Base-by-base conservation (phyloP, 805 yeast species). In the Candida stauntonica region DNA sequence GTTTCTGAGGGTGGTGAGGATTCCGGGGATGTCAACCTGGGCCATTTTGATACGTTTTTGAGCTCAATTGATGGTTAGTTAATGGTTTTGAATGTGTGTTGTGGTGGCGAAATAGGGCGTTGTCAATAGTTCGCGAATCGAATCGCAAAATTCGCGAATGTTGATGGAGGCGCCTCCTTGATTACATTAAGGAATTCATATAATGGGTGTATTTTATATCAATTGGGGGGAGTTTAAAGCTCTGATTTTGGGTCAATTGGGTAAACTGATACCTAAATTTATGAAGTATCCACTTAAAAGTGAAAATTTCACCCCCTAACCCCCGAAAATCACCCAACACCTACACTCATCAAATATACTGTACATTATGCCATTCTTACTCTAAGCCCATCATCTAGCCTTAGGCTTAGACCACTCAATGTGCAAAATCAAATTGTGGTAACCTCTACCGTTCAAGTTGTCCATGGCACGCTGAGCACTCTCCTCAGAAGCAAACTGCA, bases 391-490 rank as follows among this genome's bases (percentile, higher is more conserved):
- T 21, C 24, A 21, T 21, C 24, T 21, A 7, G 11, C 24, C 31
- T 38, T 52, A 42, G 53, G 53, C 57, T 72, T 77, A 26, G 80
- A 74, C 75, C 76, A 75, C 48, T 75, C 82, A 46, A 76, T 73
- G 50, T 68, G 72, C 64, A 84, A 71, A 60, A 91, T 88, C 76
- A 91, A 73, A 57, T 81, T 84, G 75, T 83, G 85, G 75, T 83
- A 84, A 73, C 97, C 96, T 70, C 79, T 83, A 57, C 97, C 96
- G 62, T 93, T 74, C 64, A 88, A 73, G 46, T 61, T 60, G 46
- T 83, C 79, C 65, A 83, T 69, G 36, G 96, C 98, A 49, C 61
- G 63, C 64, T 84, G 81, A 31, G 98, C 99, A 51, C 67, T 68
- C 41, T 64, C 62, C 57, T 78, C 78, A 40, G 79, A 73, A 43